phyloP scores from a whole-genome alignment of 805 yeast genomes.

The Metschnikowia aberdeeniae region DNA sequence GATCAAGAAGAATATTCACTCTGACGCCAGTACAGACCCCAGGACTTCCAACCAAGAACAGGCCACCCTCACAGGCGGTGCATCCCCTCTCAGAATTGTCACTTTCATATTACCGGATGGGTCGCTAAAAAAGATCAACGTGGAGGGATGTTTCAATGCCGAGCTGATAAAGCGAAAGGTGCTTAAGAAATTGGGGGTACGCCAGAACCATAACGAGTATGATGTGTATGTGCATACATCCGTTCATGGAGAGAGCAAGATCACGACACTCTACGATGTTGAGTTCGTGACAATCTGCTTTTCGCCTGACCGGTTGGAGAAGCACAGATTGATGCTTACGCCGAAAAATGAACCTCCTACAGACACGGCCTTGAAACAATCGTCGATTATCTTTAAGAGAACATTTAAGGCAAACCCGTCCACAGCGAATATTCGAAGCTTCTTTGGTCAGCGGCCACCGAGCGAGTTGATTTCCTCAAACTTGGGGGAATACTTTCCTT shows the following conservation, averaged over 20 bases:
- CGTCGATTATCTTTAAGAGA: slow-evolving; percentile 40
- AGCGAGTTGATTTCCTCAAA: slow-evolving; percentile 87
- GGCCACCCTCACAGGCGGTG: background rate
- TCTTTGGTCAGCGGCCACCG: slow-evolving; percentile 90
- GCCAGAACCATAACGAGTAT: slow-evolving; percentile 44
- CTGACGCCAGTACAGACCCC: background rate
- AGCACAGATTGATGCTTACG: slow-evolving; percentile 66
- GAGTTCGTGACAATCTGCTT: slow-evolving; percentile 82
- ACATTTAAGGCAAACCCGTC: slow-evolving; percentile 16
- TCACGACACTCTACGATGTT: slow-evolving; percentile 60
- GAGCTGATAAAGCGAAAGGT: slow-evolving; percentile 70
- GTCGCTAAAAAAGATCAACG: slow-evolving; percentile 59
- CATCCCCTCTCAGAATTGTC: slow-evolving; percentile 28
- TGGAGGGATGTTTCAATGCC: slow-evolving; percentile 77
- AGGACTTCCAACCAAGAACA: background rate
- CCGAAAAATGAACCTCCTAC: slow-evolving; percentile 62
- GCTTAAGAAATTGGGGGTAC: slow-evolving; percentile 52
- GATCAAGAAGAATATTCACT: slow-evolving; percentile 2
- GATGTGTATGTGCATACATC: slow-evolving; percentile 56
- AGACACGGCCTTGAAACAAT: slow-evolving; percentile 51
- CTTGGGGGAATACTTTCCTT: slow-evolving; percentile 88
- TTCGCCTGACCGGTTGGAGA: slow-evolving; percentile 65
- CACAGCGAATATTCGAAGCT: slow-evolving; percentile 35
- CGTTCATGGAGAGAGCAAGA: slow-evolving; percentile 10
- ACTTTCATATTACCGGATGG: slow-evolving; percentile 78